Conservation (phyloP, 768 basidiomycete genomes). For the Leucocoprinus birnbaumii region DNA sequence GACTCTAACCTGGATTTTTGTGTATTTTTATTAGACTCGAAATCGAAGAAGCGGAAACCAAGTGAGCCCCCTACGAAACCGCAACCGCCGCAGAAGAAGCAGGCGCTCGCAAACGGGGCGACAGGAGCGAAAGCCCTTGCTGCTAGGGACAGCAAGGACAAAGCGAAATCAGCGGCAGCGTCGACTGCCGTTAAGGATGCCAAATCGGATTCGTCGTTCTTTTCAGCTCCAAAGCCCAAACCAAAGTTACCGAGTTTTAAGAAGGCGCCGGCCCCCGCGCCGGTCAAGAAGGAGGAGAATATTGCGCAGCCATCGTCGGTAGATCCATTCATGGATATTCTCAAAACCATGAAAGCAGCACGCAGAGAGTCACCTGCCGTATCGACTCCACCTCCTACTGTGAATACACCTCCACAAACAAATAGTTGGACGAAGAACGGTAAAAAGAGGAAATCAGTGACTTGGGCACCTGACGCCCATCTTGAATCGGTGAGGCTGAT, state of each 20-base stretch:
- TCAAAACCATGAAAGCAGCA: slow-evolving; percentile 73
- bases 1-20: slow-evolving; percentile 11
- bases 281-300: slow-evolving; percentile 57
- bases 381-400: slow-evolving; percentile 49
- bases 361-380: slow-evolving; percentile 61
- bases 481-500: slow-evolving; percentile 78
- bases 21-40: slow-evolving; percentile 42
- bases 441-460: slow-evolving; percentile 75
- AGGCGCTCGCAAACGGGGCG: slow-evolving; percentile 41
- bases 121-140: slow-evolving; percentile 37
- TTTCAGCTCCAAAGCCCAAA: slow-evolving; percentile 83
- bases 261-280: slow-evolving; percentile 49
- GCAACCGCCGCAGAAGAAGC: slow-evolving; percentile 64
- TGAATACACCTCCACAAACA: slow-evolving; percentile 30
- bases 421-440: slow-evolving; percentile 34
- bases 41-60: slow-evolving; percentile 74
- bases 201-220: slow-evolving; percentile 85
- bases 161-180: slow-evolving; percentile 19
- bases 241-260: slow-evolving; percentile 84
- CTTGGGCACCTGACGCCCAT: slow-evolving; percentile 72
- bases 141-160: slow-evolving; percentile 57
- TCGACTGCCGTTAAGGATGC: slow-evolving; percentile 60
- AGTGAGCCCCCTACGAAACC: slow-evolving; percentile 47
- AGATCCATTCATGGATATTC: slow-evolving; percentile 80
- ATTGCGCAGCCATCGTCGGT: slow-evolving; percentile 74